These are phyloP conservation scores for Aspergillus hiratsukae DNA, from an alignment of 2,329 filamentous ascomycete genomes.

Conservation along the genomic window DNA sequence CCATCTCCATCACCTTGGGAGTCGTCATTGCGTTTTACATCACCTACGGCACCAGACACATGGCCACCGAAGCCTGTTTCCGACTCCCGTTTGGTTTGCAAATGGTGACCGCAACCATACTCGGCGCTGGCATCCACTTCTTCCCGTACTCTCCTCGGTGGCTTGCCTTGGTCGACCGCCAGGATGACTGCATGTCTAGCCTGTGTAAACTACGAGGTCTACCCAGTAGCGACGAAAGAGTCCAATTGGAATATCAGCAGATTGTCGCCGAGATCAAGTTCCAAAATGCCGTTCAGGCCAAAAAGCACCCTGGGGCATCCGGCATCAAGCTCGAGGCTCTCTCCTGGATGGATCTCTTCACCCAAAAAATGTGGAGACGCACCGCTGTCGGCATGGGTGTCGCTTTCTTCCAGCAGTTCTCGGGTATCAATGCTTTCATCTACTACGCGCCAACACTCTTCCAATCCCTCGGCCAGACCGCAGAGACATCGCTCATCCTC, in stretches of 20 bases:
- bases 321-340: slow-evolving; percentile 42
- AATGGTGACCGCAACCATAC: slow-evolving; percentile 39
- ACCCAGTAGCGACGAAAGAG: slow-evolving; percentile 38
- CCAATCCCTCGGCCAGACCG: slow-evolving; percentile 20
- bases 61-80: slow-evolving; percentile 41
- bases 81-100: slow-evolving; percentile 45
- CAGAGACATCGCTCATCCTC: slow-evolving; percentile 15
- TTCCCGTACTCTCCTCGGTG: slow-evolving; percentile 45
- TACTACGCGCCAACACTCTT: slow-evolving; percentile 47
- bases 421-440: slow-evolving; percentile 44
- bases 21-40: slow-evolving; percentile 53
- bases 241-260: slow-evolving; percentile 47
- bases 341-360: slow-evolving; percentile 48
- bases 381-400: slow-evolving; percentile 36
- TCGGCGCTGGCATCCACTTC: slow-evolving; percentile 43
- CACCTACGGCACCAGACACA: slow-evolving; percentile 48
- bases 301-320: slow-evolving; percentile 33
- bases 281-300: slow-evolving; percentile 38
- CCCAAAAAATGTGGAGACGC: slow-evolving; percentile 27
- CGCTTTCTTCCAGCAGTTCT: slow-evolving; percentile 44
- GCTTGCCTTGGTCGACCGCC: slow-evolving; percentile 38
- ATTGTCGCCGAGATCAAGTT: slow-evolving; percentile 49
- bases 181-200: slow-evolving; percentile 36
- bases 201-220: slow-evolving; percentile 41
- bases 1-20: slow-evolving; percentile 44